Evolutionary conservation across 2,329 filamentous ascomycete genomes (phyloP).

Genomic region (Diaporthe amygdali): DNA sequence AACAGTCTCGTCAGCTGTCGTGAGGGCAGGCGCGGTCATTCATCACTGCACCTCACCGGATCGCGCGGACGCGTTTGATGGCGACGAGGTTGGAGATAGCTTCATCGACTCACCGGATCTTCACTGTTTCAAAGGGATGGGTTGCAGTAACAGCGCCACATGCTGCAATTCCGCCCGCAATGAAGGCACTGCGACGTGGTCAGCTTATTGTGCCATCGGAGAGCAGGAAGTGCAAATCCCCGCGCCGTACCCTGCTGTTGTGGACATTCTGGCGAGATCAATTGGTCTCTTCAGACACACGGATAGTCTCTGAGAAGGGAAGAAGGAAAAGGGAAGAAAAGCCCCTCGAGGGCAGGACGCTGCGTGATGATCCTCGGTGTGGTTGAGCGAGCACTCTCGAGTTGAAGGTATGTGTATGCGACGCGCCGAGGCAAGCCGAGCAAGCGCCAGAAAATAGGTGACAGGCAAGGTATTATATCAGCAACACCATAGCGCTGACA

Average conservation of each 20-base stretch:
- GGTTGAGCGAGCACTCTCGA: neutral
- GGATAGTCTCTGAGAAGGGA: neutral
- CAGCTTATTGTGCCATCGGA: constrained; percentile 26
- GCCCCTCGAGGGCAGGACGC: neutral
- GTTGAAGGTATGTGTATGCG: neutral
- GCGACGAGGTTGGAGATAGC: too few species aligned
- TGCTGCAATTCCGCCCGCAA: constrained; percentile 94
- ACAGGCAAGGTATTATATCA: neutral
- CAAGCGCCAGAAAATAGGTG: neutral
- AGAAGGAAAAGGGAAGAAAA: neutral
- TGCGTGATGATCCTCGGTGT: neutral
- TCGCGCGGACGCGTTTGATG: too few species aligned
- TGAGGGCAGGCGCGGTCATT: constrained; percentile 11
- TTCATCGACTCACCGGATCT: constrained; percentile 75
- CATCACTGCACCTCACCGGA: too few species aligned
- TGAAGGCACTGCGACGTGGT: constrained; percentile 70
- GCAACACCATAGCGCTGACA: neutral
- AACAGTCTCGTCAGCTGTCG: neutral
- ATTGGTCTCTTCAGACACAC: neutral
- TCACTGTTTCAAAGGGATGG: constrained; percentile 98
- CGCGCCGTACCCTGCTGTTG: constrained; percentile 48
- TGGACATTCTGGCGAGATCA: constrained; percentile 49
- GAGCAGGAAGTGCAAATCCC: neutral
- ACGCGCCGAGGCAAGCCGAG: constrained; percentile 4
- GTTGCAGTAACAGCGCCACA: constrained; percentile 97